A percentile compares a stretch with the other conserved stretches of the same genome.
Evolutionary conservation across 495 filamentous ascomycete species (phyloP).

Genomic region (Margaritispora aquatica): DNA sequence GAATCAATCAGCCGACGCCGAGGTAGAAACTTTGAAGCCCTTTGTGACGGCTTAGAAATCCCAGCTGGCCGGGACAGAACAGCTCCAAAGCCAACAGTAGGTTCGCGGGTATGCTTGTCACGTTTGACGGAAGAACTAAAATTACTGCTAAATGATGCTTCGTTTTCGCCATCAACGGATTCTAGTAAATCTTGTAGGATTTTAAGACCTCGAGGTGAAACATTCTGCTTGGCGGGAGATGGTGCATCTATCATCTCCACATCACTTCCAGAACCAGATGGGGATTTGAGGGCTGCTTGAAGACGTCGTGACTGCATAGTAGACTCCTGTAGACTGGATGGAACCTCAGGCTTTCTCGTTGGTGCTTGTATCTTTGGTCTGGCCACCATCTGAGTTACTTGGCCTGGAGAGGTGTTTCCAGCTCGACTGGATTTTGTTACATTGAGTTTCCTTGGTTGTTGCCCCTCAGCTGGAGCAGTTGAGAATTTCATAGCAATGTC

Average conservation of each 20-base stretch:
- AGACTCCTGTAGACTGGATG: not conserved
- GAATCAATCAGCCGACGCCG: slow-evolving; percentile 50
- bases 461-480: not conserved
- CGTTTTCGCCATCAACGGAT: not conserved
- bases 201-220: slow-evolving; percentile 18
- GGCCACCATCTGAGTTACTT: slow-evolving; percentile 8
- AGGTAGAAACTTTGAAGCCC: slow-evolving; percentile 12
- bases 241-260: slow-evolving; percentile 20
- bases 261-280: slow-evolving; percentile 10
- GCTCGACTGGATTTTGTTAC: not conserved
- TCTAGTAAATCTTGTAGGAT: slow-evolving; percentile 21
- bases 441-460: not conserved
- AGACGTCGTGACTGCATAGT: not conserved
- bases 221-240: not conserved
- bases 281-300: not conserved
- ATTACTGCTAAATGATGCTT: not conserved
- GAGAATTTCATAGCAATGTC: not conserved
- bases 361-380: slow-evolving; percentile 6
- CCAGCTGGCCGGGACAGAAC: slow-evolving; percentile 4
- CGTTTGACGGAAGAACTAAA: not conserved
- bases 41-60: slow-evolving; percentile 13
- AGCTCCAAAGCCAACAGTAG: not conserved
- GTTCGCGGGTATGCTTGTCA: not conserved
- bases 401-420: slow-evolving; percentile 2
- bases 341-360: not conserved